Conservation (phyloP, 805 yeast genomes). For the Metschnikowia lochheadii region DNA sequence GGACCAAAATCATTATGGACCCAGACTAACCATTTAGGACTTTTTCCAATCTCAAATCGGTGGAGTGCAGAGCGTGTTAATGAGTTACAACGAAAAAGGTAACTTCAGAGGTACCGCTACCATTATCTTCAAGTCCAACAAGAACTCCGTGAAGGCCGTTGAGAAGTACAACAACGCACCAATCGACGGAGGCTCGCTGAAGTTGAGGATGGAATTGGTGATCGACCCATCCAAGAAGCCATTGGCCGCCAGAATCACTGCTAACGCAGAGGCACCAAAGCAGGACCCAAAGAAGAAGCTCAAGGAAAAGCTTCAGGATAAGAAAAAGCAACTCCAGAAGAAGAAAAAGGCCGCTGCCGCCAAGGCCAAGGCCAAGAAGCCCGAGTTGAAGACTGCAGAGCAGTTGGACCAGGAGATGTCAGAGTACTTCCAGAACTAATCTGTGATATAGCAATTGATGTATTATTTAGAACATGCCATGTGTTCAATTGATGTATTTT, state of each 20-base stretch:
- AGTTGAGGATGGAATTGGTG: constrained; percentile 74
- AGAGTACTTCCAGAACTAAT: constrained; percentile 67
- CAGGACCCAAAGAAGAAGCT: constrained; percentile 25
- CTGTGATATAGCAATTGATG: background rate
- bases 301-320: constrained; percentile 20
- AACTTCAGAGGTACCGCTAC: constrained; percentile 90
- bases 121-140: constrained; percentile 64
- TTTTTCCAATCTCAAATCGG: constrained; percentile 88
- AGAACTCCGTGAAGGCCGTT: constrained; percentile 74
- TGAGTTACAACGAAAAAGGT: constrained; percentile 83
- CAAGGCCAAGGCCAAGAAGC: constrained; percentile 35
- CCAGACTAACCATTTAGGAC: constrained; percentile 54
- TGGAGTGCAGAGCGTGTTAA: constrained; percentile 64
- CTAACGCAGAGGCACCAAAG: constrained; percentile 33
- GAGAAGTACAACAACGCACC: constrained; percentile 88
- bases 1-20: background rate
- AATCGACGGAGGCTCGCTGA: constrained; percentile 79
- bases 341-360: constrained; percentile 27
- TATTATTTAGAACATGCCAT: background rate
- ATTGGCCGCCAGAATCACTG: constrained; percentile 67
- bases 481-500: background rate
- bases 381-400: constrained; percentile 70
- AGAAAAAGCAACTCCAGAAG: constrained; percentile 29
- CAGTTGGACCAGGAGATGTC: constrained; percentile 98
- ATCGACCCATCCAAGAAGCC: constrained; percentile 80